phyloP scores from a whole-genome alignment of 306 rosid genomes.

The Cajanus cajan region DNA sequence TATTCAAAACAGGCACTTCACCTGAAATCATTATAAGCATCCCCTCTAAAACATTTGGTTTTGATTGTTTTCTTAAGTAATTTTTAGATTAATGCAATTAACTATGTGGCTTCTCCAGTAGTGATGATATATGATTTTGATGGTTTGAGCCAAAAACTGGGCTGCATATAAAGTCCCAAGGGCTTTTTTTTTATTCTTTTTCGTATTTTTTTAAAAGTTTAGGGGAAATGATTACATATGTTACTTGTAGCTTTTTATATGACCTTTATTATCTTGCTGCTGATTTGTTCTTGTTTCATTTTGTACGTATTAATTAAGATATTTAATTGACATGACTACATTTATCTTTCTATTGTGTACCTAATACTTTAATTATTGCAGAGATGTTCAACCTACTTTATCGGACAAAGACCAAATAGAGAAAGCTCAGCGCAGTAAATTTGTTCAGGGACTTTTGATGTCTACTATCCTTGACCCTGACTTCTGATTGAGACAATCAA shows the following conservation, averaged over 20 bases:
- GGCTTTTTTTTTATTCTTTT: not conserved
- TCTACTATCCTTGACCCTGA: conserved; percentile 53
- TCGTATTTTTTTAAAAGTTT: not conserved
- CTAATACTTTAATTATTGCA: conserved; percentile 33
- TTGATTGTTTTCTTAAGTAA: not conserved
- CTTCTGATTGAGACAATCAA: conserved; percentile 38
- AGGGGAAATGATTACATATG: not conserved
- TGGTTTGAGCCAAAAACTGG: not conserved
- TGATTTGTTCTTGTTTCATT: not conserved
- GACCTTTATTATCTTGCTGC: not conserved
- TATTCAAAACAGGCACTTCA: not conserved
- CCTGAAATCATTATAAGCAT: not conserved
- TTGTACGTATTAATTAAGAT: not conserved
- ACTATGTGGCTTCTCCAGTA: not conserved
- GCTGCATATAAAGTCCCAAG: no score
- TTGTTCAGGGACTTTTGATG: conserved; percentile 56
- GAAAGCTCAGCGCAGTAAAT: conserved; percentile 53
- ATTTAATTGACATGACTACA: not conserved
- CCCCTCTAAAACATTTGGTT: not conserved
- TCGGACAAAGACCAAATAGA: conserved; percentile 57
- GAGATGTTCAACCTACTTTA: conserved; percentile 42
- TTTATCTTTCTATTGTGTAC: not conserved
- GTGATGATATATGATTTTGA: not conserved
- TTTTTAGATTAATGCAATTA: not conserved
- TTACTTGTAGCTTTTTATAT: not conserved